These are phyloP conservation scores for Gaertneriomyces sp. DNA, from an alignment of 192 early-diverging fungal species.

Conservation along the genomic window DNA sequence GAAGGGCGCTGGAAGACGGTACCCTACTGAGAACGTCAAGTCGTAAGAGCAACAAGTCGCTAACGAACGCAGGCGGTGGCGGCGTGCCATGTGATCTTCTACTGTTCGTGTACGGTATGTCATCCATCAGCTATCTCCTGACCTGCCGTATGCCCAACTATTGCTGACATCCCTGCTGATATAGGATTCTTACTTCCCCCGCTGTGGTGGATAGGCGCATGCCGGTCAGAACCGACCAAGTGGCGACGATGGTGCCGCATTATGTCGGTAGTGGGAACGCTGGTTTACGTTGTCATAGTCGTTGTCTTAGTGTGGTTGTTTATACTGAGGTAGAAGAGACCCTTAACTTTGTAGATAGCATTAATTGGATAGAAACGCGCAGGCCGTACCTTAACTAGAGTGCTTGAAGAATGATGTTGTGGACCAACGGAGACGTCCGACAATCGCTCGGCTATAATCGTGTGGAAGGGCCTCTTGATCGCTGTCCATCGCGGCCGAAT, in stretches of 20 bases:
- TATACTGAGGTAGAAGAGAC: not conserved
- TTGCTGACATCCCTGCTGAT: not conserved
- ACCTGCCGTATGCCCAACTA: not conserved
- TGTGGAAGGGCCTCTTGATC: no score
- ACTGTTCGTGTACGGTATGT: constrained; percentile 22
- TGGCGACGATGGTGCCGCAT: constrained; percentile 15
- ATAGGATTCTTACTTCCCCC: constrained; percentile 25
- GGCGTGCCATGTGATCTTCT: constrained; percentile 17
- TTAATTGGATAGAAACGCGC: no score
- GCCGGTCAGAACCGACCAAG: constrained; percentile 12
- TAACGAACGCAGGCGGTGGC: not conserved
- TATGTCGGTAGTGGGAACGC: constrained; percentile 18
- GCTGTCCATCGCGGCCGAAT: no score
- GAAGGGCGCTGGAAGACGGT: not conserved
- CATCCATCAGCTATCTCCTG: not conserved
- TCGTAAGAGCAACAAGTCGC: not conserved
- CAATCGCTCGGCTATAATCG: no score
- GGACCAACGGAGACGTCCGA: no score
- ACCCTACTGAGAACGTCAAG: not conserved
- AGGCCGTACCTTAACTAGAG: no score
- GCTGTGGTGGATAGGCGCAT: constrained; percentile 23
- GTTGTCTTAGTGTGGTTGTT: constrained; percentile 24
- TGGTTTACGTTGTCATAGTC: constrained; percentile 9
- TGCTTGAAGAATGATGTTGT: no score
- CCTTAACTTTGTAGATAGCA: no score